Evolutionary conservation across 805 yeast genomes (phyloP).

Genomic region (Wickerhamiella vanderwaltii): DNA sequence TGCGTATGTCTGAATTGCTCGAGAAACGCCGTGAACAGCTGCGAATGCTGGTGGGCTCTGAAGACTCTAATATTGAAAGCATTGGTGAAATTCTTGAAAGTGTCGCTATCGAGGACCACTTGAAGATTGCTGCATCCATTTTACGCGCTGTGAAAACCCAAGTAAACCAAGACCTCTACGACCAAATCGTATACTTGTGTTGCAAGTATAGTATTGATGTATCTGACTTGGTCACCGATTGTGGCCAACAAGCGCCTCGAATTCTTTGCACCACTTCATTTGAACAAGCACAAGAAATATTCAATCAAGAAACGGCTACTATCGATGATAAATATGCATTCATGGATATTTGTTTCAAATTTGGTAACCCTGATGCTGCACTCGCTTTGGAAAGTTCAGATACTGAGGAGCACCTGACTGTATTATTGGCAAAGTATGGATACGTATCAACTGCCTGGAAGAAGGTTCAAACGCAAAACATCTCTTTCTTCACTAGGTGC

Average conservation of each 20-base stretch:
- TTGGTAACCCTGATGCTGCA: constrained; percentile 3
- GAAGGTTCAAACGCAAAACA: neutral
- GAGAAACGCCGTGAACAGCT: constrained; percentile 8
- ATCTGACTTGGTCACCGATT: neutral
- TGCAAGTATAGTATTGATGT: constrained; percentile 7
- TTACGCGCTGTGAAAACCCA: constrained; percentile 11
- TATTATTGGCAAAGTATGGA: neutral
- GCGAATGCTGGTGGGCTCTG: constrained; percentile 15
- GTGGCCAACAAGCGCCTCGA: neutral
- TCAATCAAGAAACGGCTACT: neutral
- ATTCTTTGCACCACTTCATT: neutral
- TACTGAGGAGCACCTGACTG: neutral
- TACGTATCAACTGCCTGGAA: constrained; percentile 4
- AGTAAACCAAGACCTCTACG: neutral
- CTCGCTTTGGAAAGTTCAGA: neutral
- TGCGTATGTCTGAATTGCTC: constrained; percentile 17
- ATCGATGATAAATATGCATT: neutral
- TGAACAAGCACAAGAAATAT: neutral
- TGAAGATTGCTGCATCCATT: constrained; percentile 15
- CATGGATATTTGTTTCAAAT: neutral
- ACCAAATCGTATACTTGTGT: constrained; percentile 9
- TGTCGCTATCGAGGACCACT: constrained; percentile 19
- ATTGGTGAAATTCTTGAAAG: constrained; percentile 23
- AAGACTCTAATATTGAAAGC: constrained; percentile 17
- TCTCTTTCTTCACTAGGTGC: neutral